These are phyloP conservation scores for Exsudoporus frostii DNA, from an alignment of 768 basidiomycete species.

Conservation along the genomic window DNA sequence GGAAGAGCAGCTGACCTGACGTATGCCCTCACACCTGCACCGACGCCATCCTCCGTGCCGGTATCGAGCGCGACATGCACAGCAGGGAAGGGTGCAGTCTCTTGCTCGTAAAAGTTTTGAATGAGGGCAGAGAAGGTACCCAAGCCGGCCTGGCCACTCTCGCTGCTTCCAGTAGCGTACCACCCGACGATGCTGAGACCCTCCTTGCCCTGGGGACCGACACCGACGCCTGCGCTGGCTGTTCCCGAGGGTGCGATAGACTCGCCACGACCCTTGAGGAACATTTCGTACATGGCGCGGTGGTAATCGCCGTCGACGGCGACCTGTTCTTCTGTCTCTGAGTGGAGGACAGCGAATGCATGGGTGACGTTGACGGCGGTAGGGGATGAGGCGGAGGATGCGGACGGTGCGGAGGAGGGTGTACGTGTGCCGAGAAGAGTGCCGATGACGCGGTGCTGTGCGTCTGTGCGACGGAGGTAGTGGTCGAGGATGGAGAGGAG, in stretches of 20 bases:
- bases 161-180: constrained; percentile 74
- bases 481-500: constrained; percentile 96
- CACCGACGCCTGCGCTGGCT: constrained; percentile 15
- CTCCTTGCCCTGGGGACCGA: constrained; percentile 35
- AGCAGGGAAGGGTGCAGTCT: constrained; percentile 83
- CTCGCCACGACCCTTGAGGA: constrained; percentile 60
- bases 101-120: constrained; percentile 95
- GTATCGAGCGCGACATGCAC: constrained; percentile 92
- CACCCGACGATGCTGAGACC: constrained; percentile 94
- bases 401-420: constrained; percentile 37
- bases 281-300: constrained; percentile 88
- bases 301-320: constrained; percentile 98
- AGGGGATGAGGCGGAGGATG: neutral
- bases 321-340: constrained; percentile 88
- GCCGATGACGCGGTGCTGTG: constrained; percentile 88
- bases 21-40: constrained; percentile 81
- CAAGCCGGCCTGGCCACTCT: constrained; percentile 41
- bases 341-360: constrained; percentile 90
- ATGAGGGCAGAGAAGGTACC: constrained; percentile 96
- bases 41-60: constrained; percentile 58
- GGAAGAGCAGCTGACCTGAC: constrained; percentile 55
- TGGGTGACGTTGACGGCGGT: constrained; percentile 66
- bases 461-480: constrained; percentile 82
- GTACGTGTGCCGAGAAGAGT: constrained; percentile 83
- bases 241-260: constrained; percentile 12